Conservation (phyloP, 768 basidiomycete genomes). For the Lentinula sp. region DNA sequence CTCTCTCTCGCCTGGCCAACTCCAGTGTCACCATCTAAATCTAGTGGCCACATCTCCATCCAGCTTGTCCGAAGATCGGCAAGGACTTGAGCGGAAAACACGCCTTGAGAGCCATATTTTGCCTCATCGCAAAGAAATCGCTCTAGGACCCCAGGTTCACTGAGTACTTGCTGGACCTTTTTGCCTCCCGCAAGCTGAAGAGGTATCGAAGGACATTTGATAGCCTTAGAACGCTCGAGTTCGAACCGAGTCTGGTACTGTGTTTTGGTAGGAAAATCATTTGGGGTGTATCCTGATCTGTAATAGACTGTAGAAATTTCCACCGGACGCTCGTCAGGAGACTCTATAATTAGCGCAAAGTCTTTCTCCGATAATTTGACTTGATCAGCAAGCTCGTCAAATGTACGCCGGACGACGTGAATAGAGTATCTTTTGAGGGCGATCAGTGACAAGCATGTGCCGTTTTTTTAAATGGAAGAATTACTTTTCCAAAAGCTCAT, state of each 20-base stretch:
- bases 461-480: conserved; percentile 13
- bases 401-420: conserved; percentile 67
- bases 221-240: conserved; percentile 77
- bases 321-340: conserved; percentile 27
- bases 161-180: conserved; percentile 89
- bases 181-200: conserved; percentile 95
- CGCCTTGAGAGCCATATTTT: conserved; percentile 24
- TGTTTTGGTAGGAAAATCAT: conserved; percentile 61
- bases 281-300: conserved; percentile 82
- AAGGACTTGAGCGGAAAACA: conserved; percentile 33
- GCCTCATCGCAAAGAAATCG: conserved; percentile 49
- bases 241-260: conserved; percentile 72
- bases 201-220: conserved; percentile 89
- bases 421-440: conserved; percentile 57
- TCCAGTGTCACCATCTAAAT: conserved; percentile 39
- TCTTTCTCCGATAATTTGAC: conserved; percentile 47
- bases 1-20: conserved; percentile 45
- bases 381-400: conserved; percentile 58
- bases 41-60: conserved; percentile 86
- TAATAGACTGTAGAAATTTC: conserved; percentile 91
- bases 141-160: conserved; percentile 67
- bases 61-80: conserved; percentile 65
- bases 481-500: conserved; percentile 75
- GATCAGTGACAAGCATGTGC: too few relatives aligned
- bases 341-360: conserved; percentile 36